These are phyloP conservation scores for Patellaria atrata DNA, from an alignment of 495 filamentous ascomycete genomes.

Conservation along the genomic window DNA sequence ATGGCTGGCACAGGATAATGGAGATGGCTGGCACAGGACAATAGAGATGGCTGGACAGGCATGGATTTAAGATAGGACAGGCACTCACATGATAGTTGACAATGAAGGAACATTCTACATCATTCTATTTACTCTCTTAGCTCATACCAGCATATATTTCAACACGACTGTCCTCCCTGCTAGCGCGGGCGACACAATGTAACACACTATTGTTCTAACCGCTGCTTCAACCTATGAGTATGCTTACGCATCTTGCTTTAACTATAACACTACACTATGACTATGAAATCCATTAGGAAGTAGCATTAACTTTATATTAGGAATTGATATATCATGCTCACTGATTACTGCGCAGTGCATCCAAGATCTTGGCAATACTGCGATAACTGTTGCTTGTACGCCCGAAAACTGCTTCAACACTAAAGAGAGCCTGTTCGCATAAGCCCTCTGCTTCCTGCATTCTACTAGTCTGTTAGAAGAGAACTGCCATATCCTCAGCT, in stretches of 20 bases:
- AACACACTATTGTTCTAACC: too few relatives aligned
- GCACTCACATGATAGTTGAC: too few relatives aligned
- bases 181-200: too few relatives aligned
- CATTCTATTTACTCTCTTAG: too few relatives aligned
- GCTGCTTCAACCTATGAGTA: too few relatives aligned
- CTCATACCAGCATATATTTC: too few relatives aligned
- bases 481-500: slow-evolving; percentile 1
- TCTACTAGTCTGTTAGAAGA: slow-evolving; percentile 8
- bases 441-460: slow-evolving; percentile 4
- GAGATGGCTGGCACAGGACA: too few relatives aligned
- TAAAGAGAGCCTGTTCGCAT: slow-evolving; percentile 8
- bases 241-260: slow-evolving; percentile 4
- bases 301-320: slow-evolving; percentile 6
- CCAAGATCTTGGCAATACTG: slow-evolving; percentile 5
- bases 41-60: too few relatives aligned
- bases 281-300: slow-evolving; percentile 4
- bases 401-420: slow-evolving; percentile 7
- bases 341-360: slow-evolving; percentile 4
- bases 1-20: too few relatives aligned
- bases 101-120: too few relatives aligned
- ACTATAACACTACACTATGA: slow-evolving; percentile 7
- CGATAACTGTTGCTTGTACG: slow-evolving; percentile 8
- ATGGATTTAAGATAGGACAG: too few relatives aligned
- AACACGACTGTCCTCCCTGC: too few relatives aligned
- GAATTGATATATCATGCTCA: slow-evolving; percentile 6